Base-by-base conservation (phyloP, 2,329 filamentous ascomycete species). In the Ascochyta rabiei region DNA sequence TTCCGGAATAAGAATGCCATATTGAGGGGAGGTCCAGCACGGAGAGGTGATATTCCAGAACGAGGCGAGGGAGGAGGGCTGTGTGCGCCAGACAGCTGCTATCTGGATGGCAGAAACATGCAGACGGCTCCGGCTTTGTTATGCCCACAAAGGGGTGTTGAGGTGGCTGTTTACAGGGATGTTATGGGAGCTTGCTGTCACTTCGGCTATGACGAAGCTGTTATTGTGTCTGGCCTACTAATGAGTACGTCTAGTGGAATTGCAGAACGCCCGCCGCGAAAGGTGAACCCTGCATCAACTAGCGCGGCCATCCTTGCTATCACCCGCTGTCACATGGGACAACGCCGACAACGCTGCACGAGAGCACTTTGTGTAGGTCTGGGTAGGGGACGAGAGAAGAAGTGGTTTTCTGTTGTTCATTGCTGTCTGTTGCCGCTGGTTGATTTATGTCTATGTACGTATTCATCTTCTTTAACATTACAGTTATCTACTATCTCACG, bases 1-100 rank as follows among this genome's bases (percentile, higher is more conserved):
- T 82, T 83, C 57, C 86, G 80, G 71, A 90, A 90, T 51, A 90
- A 78, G 76, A 90, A 91, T 40, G 87, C 86, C 88, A 91, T 91
- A 59, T 59, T 73, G 66, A 61, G 46, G 16, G 60, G 55, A 21
- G 60, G 35, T 82, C 58, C 86, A 80, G 71, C 89, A 89, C 49
- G 89, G 78, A 76, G 90, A 90, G 40, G 87, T 85, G 87, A 90
- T 90, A 61, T 58, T 70, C 64, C 59, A 41, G 19, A 56, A 52
- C 42, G 61, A 30, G 56, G 46, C 28, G 55, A 60, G 43, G 54
- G 46, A 57, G 64, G 58, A 59, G 57, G 65, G 67, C 56, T 62
- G 61, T 57, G 59, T 53, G 60, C 57, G 61, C 59, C 57, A 57
- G 55, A 61, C 62, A 69, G 67, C 66, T 68, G 67, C 70, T 73